These are phyloP conservation scores for Arthrobotrys pseudoclavata DNA, from an alignment of 2,329 filamentous ascomycete species.

Conservation along the genomic window DNA sequence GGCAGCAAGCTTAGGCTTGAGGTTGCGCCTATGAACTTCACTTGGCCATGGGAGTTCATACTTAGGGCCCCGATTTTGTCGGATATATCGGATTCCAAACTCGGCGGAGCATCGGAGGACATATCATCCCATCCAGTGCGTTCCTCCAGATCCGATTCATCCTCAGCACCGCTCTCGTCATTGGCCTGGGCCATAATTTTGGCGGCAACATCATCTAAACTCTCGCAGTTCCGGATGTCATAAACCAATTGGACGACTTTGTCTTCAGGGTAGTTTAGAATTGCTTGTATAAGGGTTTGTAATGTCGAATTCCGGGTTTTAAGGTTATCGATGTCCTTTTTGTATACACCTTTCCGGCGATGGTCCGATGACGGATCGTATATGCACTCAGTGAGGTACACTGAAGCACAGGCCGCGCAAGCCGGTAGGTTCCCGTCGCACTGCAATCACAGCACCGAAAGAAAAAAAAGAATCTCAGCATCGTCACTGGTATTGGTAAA, in stretches of 20 bases:
- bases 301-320: slow-evolving; percentile 89
- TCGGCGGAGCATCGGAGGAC: slow-evolving; percentile 72
- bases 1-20: slow-evolving; percentile 54
- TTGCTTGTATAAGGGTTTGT: slow-evolving; percentile 91
- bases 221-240: slow-evolving; percentile 88
- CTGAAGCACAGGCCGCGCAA: slow-evolving; percentile 94
- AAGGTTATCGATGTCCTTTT: slow-evolving; percentile 88
- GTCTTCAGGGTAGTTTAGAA: slow-evolving; percentile 85
- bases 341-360: slow-evolving; percentile 95
- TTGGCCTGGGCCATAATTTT: slow-evolving; percentile 72
- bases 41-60: slow-evolving; percentile 54
- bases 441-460: slow-evolving; percentile 62
- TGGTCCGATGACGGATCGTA: slow-evolving; percentile 98
- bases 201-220: slow-evolving; percentile 75
- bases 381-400: slow-evolving; percentile 89
- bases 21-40: slow-evolving; percentile 58
- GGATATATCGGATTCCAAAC: slow-evolving; percentile 66
- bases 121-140: slow-evolving; percentile 69
- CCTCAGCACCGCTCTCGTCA: slow-evolving; percentile 67
- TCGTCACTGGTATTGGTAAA: slow-evolving; percentile 2
- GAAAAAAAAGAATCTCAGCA: slow-evolving; percentile 23
- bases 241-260: slow-evolving; percentile 85
- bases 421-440: slow-evolving; percentile 92
- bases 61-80: slow-evolving; percentile 56
- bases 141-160: slow-evolving; percentile 62